Evolutionary conservation across 805 yeast species (phyloP).

Genomic region (Kluyveromyces aestuarii): DNA sequence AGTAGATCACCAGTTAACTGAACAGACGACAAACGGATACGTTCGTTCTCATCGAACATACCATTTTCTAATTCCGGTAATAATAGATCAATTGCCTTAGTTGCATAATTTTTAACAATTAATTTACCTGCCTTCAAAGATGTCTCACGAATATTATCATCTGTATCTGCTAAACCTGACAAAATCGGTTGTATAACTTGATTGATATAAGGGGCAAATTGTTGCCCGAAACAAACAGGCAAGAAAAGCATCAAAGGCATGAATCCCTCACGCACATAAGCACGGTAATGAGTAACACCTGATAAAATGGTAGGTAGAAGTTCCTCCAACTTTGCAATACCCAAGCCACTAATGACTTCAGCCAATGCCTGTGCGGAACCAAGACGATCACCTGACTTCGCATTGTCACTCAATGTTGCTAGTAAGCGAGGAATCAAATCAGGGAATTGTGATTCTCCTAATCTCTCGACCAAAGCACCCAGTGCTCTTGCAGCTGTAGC

Average conservation of each 20-base stretch:
- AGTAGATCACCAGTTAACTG: slow-evolving; percentile 92
- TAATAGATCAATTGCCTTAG: slow-evolving; percentile 83
- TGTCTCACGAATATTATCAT: slow-evolving; percentile 79
- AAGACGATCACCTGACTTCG: slow-evolving; percentile 79
- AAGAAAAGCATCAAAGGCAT: slow-evolving; percentile 82
- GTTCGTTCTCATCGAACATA: slow-evolving; percentile 66
- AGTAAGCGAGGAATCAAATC: slow-evolving; percentile 75
- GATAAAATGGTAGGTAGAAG: slow-evolving; percentile 70
- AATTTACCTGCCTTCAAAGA: slow-evolving; percentile 89
- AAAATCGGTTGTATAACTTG: slow-evolving; percentile 87
- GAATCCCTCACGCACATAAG: slow-evolving; percentile 80
- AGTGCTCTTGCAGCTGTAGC: slow-evolving; percentile 96
- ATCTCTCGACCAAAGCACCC: slow-evolving; percentile 90
- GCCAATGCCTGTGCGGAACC: slow-evolving; percentile 97
- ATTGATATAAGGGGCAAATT: slow-evolving; percentile 80
- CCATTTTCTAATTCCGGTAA: slow-evolving; percentile 93
- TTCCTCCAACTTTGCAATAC: slow-evolving; percentile 80
- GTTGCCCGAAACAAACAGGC: slow-evolving; percentile 91
- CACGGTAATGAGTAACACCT: slow-evolving; percentile 57
- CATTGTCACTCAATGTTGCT: slow-evolving; percentile 65
- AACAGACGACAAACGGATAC: slow-evolving; percentile 88
- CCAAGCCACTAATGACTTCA: slow-evolving; percentile 89
- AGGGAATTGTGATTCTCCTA: slow-evolving; percentile 96
- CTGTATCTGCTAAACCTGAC: slow-evolving; percentile 81
- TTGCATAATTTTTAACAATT: slow-evolving; percentile 84